These are phyloP conservation scores for Byssoonygena ceratinophila DNA, from an alignment of 2,329 filamentous ascomycete species.

Conservation along the genomic window DNA sequence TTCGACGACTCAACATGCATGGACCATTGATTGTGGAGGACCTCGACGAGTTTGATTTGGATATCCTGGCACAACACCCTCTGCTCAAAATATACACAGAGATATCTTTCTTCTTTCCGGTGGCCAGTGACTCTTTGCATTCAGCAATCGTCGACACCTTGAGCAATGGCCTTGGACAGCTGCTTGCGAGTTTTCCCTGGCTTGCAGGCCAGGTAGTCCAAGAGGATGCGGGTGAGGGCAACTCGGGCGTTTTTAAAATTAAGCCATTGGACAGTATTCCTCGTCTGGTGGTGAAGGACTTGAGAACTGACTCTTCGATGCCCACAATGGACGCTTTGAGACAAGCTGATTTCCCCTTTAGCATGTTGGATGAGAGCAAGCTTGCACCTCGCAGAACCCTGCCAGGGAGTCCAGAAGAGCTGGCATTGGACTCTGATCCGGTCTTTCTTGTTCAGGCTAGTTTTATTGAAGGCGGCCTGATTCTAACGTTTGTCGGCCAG, in stretches of 20 bases:
- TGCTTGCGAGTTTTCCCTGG: conserved; percentile 39
- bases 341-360: conserved; percentile 36
- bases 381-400: conserved; percentile 37
- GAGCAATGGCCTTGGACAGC: conserved; percentile 29
- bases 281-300: conserved; percentile 22
- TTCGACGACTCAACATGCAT: neutral
- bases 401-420: conserved; percentile 21
- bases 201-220: conserved; percentile 38
- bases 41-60: conserved; percentile 20
- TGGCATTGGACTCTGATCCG: conserved; percentile 19
- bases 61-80: conserved; percentile 37
- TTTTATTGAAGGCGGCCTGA: conserved; percentile 40
- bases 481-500: conserved; percentile 42
- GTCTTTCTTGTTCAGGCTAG: conserved; percentile 42
- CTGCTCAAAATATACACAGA: conserved; percentile 40
- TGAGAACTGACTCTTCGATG: conserved; percentile 27
- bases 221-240: conserved; percentile 22
- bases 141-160: conserved; percentile 19
- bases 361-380: conserved; percentile 40
- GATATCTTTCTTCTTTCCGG: conserved; percentile 34
- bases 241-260: conserved; percentile 34
- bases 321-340: conserved; percentile 34
- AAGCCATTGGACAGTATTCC: conserved; percentile 26
- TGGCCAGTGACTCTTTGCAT: conserved; percentile 24
- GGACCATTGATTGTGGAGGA: neutral